Conservation (phyloP, 1,139 yeast genomes). For the Pichia kudriavzevii region DNA sequence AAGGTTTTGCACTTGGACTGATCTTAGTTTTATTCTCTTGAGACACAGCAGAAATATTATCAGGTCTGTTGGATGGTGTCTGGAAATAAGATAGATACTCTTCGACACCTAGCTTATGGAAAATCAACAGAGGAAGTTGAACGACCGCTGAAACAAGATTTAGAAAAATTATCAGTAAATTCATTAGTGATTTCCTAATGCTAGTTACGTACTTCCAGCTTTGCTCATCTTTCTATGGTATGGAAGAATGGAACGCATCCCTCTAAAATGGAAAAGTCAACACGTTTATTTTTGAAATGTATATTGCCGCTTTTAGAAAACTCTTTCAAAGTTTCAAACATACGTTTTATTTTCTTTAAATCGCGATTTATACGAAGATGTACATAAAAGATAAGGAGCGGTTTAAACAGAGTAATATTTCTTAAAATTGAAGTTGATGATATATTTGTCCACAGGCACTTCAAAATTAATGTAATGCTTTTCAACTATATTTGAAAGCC, state of each 20-base stretch:
- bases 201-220: too few species aligned
- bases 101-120: conserved; percentile 19
- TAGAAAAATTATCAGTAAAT: conserved; percentile 6
- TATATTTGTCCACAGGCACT: conserved; percentile 25
- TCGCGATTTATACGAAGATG: too few species aligned
- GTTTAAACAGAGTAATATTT: conserved; percentile 20
- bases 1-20: neutral
- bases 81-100: conserved; percentile 14
- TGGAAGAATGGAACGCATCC: too few species aligned
- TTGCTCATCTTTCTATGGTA: too few species aligned
- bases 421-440: conserved; percentile 28
- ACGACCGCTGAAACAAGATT: conserved; percentile 14
- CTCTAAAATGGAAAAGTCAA: too few species aligned
- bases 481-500: conserved; percentile 34
- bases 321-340: too few species aligned
- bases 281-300: too few species aligned
- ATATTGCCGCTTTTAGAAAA: too few species aligned
- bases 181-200: neutral
- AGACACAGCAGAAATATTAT: conserved; percentile 15
- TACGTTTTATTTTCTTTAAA: too few species aligned
- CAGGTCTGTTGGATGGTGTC: conserved; percentile 18
- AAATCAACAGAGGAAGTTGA: conserved; percentile 19
- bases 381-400: too few species aligned
- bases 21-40: neutral
- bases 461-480: conserved; percentile 39